Conservation (phyloP, 164 flowering plant species). For the Saururus chinensis region DNA sequence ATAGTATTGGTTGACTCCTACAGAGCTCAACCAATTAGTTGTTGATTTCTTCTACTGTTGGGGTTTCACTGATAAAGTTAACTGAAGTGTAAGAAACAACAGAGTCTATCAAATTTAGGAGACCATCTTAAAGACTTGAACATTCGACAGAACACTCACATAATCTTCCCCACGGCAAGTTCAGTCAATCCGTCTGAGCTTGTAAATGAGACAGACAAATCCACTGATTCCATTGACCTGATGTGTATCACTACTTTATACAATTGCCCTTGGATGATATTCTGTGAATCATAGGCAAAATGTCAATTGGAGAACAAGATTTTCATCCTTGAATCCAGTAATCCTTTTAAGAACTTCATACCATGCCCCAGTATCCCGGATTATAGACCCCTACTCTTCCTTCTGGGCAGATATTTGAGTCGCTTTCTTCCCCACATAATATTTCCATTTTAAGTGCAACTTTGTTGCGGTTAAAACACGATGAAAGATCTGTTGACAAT, state of each 20-base stretch:
- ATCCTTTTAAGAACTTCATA: conserved; percentile 14
- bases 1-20: too few species aligned
- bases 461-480: conserved; percentile 69
- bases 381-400: conserved; percentile 90
- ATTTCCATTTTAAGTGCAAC: conserved; percentile 79
- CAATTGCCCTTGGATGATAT: conserved; percentile 74
- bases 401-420: conserved; percentile 44
- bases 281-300: conserved; percentile 35
- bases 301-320: not conserved
- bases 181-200: conserved; percentile 41
- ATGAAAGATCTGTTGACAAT: conserved; percentile 74
- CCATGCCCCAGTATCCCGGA: conserved; percentile 99
- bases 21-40: too few species aligned
- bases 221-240: conserved; percentile 48
- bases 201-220: conserved; percentile 55
- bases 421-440: conserved; percentile 46
- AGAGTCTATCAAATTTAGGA: too few species aligned
- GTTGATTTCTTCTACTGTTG: not conserved
- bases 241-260: conserved; percentile 65
- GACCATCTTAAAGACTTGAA: too few species aligned
- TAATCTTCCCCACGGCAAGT: conserved; percentile 42
- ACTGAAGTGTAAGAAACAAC: not conserved
- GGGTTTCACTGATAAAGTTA: not conserved
- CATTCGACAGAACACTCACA: conserved; percentile 28
- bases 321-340: not conserved